These are phyloP conservation scores for Spergularia bocconei DNA, from an alignment of 148 eudicot species.

Conservation along the genomic window DNA sequence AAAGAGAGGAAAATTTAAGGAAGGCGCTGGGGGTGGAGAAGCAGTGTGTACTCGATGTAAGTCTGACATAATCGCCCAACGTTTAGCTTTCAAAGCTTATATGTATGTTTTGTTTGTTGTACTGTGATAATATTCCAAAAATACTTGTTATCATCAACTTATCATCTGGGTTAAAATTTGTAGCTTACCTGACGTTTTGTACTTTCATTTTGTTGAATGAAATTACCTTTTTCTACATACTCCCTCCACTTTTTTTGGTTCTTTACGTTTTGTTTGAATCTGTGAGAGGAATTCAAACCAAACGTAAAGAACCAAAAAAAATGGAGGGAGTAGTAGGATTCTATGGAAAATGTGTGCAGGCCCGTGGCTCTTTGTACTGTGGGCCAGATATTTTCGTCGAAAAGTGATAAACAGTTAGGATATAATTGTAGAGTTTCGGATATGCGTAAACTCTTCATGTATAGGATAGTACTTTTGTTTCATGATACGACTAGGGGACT, in stretches of 20 bases:
- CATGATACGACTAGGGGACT: background rate
- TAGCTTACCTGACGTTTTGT: background rate
- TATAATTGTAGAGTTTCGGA: no score
- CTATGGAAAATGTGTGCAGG: background rate
- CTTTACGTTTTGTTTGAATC: no score
- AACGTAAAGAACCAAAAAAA: no score
- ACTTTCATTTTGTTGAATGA: background rate
- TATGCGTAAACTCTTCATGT: background rate
- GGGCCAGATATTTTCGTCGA: background rate
- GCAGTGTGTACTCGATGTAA: slow-evolving; percentile 86
- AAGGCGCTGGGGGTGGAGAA: slow-evolving; percentile 96
- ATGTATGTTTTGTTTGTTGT: background rate
- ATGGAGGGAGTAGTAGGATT: no score
- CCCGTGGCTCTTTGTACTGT: background rate
- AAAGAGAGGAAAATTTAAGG: slow-evolving; percentile 81
- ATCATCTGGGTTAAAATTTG: background rate
- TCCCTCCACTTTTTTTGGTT: no score
- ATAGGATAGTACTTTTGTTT: background rate
- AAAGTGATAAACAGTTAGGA: no score
- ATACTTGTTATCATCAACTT: no score
- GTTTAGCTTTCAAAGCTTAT: background rate
- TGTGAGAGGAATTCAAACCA: no score
- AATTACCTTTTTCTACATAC: background rate
- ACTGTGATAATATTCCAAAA: background rate
- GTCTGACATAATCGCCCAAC: slow-evolving; percentile 14